phyloP scores from a whole-genome alignment of 1,284 basidiomycete species.

The Xerocomus amazonicus region DNA sequence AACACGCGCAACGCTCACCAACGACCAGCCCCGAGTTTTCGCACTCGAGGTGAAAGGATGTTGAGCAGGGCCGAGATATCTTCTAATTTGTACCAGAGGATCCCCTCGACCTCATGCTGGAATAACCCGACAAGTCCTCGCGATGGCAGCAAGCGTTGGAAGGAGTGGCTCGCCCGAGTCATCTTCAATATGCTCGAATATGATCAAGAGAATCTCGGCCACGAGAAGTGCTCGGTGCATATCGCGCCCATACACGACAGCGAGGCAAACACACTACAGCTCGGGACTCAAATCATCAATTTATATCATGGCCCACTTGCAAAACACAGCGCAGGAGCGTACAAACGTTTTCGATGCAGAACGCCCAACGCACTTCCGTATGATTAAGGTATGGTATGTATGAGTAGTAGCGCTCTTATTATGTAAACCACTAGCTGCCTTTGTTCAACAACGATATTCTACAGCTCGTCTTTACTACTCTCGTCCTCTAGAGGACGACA shows the following conservation, averaged over 20 bases:
- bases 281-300: too few species aligned
- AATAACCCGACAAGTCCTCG: slow-evolving; percentile 24
- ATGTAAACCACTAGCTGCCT: too few species aligned
- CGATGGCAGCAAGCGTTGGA: slow-evolving; percentile 18
- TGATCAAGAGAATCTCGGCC: slow-evolving; percentile 22
- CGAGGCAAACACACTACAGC: too few species aligned
- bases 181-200: slow-evolving; percentile 21
- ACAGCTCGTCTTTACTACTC: slow-evolving; percentile 53
- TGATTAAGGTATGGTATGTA: too few species aligned
- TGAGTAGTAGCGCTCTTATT: too few species aligned
- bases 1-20: slow-evolving; percentile 11
- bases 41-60: slow-evolving; percentile 19
- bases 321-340: too few species aligned
- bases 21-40: slow-evolving; percentile 16
- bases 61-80: slow-evolving; percentile 14
- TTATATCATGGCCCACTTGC: too few species aligned
- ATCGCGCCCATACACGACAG: background rate
- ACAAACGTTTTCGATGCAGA: too few species aligned
- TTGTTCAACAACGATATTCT: slow-evolving; percentile 11
- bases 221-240: slow-evolving; percentile 19
- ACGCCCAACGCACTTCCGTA: too few species aligned
- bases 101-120: slow-evolving; percentile 13
- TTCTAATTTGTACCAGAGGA: slow-evolving; percentile 19
- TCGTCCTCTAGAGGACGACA: slow-evolving; percentile 65
- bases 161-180: slow-evolving; percentile 13